Conservation (phyloP, 2,329 filamentous ascomycete species). For the Colletotrichum musicola region DNA sequence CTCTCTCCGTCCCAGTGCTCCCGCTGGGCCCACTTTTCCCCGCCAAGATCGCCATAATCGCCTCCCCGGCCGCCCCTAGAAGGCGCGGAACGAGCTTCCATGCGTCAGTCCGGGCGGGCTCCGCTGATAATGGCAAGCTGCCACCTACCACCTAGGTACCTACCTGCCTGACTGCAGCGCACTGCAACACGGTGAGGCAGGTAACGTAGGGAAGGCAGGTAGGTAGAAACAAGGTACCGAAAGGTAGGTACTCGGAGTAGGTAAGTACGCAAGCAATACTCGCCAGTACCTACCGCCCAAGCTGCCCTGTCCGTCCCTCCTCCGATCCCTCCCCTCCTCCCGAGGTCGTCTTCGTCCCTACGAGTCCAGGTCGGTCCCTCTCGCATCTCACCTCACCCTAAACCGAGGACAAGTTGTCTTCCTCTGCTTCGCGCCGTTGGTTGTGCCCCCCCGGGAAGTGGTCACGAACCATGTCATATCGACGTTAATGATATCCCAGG, state of each 20-base stretch:
- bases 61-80: slow-evolving; percentile 24
- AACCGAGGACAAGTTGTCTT: neutral
- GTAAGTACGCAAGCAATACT: slow-evolving; percentile 17
- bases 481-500: neutral
- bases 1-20: neutral
- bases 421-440: neutral
- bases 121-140: slow-evolving; percentile 23
- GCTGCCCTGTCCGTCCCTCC: neutral
- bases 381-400: too few relatives aligned
- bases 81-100: slow-evolving; percentile 36
- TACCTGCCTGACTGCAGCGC: neutral
- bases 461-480: slow-evolving; percentile 13
- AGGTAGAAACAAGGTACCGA: neutral
- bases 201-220: too few relatives aligned
- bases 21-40: neutral
- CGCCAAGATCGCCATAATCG: slow-evolving; percentile 26
- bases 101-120: slow-evolving; percentile 35
- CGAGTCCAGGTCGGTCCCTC: too few relatives aligned
- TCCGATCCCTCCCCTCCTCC: neutral
- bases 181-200: too few relatives aligned
- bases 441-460: neutral
- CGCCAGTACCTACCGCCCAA: slow-evolving; percentile 4
- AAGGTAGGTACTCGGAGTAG: neutral
- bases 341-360: neutral
- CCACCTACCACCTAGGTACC: neutral